Evolutionary conservation across 257 asterid genomes (phyloP).

Genomic region (Fraxinus quadrangulata): DNA sequence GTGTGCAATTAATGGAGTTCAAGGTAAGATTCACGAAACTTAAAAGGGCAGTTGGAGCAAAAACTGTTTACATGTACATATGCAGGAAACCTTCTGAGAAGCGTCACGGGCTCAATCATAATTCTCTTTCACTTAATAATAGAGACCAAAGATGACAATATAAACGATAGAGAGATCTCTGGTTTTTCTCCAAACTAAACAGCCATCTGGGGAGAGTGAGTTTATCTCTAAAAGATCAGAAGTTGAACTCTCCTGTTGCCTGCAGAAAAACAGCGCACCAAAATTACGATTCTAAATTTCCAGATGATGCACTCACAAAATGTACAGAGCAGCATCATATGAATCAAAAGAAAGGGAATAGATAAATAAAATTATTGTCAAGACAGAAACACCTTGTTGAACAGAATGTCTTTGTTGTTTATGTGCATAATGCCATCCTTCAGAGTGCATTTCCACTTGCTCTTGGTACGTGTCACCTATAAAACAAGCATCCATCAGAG

Average conservation of each 20-base stretch:
- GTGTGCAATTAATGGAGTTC: background rate
- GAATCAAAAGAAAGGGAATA: background rate
- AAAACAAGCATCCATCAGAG: constrained; percentile 13
- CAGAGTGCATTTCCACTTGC: constrained; percentile 96
- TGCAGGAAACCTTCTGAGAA: background rate
- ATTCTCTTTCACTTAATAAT: background rate
- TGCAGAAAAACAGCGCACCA: background rate
- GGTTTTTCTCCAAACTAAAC: background rate
- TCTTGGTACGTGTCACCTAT: constrained; percentile 94
- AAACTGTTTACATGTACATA: background rate
- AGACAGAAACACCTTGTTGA: constrained; percentile 45
- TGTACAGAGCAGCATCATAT: background rate
- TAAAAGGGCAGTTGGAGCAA: background rate
- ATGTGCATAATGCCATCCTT: constrained; percentile 98
- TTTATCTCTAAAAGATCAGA: background rate
- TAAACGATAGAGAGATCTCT: background rate
- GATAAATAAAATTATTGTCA: background rate
- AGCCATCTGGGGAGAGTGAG: background rate
- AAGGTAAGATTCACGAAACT: background rate
- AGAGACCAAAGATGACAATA: background rate
- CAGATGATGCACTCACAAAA: background rate
- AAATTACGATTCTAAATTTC: background rate
- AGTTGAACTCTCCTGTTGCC: background rate
- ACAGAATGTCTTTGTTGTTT: constrained; percentile 84
- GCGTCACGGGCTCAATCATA: background rate